Base-by-base conservation (phyloP, 208 protist species). In the Jaenimonas drosophilae region DNA sequence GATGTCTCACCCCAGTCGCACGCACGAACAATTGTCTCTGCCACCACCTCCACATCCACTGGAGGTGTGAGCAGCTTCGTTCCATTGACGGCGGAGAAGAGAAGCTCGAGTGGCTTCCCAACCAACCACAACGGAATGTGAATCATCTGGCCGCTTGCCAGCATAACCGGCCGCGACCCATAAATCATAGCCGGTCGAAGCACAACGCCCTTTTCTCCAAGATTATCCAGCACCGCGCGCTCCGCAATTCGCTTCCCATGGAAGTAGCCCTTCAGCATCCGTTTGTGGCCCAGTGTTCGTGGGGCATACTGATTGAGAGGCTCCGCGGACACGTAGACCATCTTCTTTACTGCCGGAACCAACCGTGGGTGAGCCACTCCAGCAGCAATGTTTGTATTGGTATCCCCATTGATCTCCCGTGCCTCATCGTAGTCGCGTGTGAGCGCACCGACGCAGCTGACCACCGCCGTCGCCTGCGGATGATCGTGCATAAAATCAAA, bases 181-280 rank as follows among this genome's bases (percentile, higher is more conserved):
- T 89, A 83, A 38, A 92, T 81, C 30, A 88, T 73, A 11, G 76
- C 68, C 3, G 84, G 84, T 2, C 77, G 73, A 38, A 92, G 59
- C 26, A 92, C 71, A 1, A 74, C 66, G 0, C 62, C 75, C 1
- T 62, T 51, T 2, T 38, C 43, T 1, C 61, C 68, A 3, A 88
- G 42, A 48, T 89, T 82, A 17, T 83, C 64, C 46, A 81, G 40
- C 40, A 88, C 63, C 9, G 76, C 74, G 44, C 57, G 44, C 68
- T 92, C 79, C 16, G 72, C 84, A 19, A 70, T 71, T 28, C 50
- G 55, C 59, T 89, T 92, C 16, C 84, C 84, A 37, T 85, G 61
- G 42, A 83, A 92, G 61, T 92, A 92, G 0, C 84, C 84, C 46
- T 84, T 84, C 40, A 89, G 53, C 0, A 77, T n/a, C 17, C 33